Evolutionary conservation across 2,329 filamentous ascomycete species (phyloP).

Genomic region (Penicillium sp.): DNA sequence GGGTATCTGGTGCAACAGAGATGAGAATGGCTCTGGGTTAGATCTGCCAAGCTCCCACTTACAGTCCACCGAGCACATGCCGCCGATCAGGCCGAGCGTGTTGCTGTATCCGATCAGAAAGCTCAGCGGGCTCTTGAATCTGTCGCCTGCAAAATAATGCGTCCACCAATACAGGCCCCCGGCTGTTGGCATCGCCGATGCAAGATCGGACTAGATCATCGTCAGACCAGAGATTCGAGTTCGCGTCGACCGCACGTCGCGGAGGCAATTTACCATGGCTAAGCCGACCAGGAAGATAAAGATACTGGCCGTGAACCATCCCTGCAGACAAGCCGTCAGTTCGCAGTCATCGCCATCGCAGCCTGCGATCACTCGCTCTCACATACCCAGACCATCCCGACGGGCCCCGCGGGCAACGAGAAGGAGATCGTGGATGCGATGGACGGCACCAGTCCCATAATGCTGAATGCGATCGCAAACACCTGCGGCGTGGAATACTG

Average conservation of each 20-base stretch:
- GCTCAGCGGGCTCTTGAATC: constrained; percentile 55
- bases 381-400: constrained; percentile 60
- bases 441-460: constrained; percentile 61
- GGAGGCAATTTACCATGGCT: constrained; percentile 50
- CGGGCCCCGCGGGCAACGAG: constrained; percentile 58
- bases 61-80: constrained; percentile 61
- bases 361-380: background rate
- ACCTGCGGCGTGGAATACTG: constrained; percentile 63
- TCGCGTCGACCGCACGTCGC: constrained; percentile 25
- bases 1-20: constrained; percentile 31
- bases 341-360: too few relatives aligned
- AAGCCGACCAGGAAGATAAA: constrained; percentile 52
- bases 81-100: constrained; percentile 58
- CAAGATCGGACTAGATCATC: constrained; percentile 48
- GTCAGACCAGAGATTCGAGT: background rate
- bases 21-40: too few relatives aligned
- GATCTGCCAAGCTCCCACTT: too few relatives aligned
- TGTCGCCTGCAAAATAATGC: constrained; percentile 57
- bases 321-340: constrained; percentile 10
- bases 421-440: constrained; percentile 60
- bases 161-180: constrained; percentile 61
- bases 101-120: constrained; percentile 63
- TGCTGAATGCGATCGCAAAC: constrained; percentile 59
- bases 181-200: constrained; percentile 57
- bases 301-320: constrained; percentile 13